These are phyloP conservation scores for Nemania abortiva DNA, from an alignment of 2,329 filamentous ascomycete genomes.

Conservation along the genomic window DNA sequence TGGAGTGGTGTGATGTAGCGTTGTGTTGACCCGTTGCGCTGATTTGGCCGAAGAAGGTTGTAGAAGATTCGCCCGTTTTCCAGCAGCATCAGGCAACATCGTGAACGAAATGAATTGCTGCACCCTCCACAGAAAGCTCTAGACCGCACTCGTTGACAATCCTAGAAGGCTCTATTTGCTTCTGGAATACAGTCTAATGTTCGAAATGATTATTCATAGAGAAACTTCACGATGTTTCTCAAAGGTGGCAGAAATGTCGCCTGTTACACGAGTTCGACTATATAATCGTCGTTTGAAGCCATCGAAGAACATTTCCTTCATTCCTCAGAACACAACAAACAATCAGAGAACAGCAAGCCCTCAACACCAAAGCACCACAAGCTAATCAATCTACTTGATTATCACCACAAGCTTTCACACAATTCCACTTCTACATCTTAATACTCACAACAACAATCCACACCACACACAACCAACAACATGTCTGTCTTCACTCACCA, in stretches of 20 bases:
- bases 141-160: not conserved
- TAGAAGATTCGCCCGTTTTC: constrained; percentile 51
- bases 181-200: constrained; percentile 43
- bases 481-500: constrained; percentile 71
- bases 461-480: constrained; percentile 52
- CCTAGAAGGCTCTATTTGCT: constrained; percentile 41
- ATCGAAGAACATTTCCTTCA: constrained; percentile 29
- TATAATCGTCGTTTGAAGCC: constrained; percentile 47
- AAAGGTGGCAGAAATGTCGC: constrained; percentile 47
- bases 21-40: not conserved
- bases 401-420: constrained; percentile 12
- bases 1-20: not conserved
- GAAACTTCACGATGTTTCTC: constrained; percentile 39
- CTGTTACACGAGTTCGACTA: constrained; percentile 42
- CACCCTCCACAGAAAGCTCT: constrained; percentile 12
- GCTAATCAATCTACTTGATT: constrained; percentile 36
- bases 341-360: constrained; percentile 37
- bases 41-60: constrained; percentile 5
- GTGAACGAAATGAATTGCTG: constrained; percentile 39
- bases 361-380: constrained; percentile 40
- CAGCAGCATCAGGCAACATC: constrained; percentile 42
- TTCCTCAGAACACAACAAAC: constrained; percentile 49
- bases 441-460: constrained; percentile 30
- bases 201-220: constrained; percentile 41
- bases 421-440: constrained; percentile 31